A percentile compares a stretch with the other conserved stretches of the same genome.
Evolutionary conservation across 139 green algal genomes (phyloP).

Genomic region (Chlorella ohadii): DNA sequence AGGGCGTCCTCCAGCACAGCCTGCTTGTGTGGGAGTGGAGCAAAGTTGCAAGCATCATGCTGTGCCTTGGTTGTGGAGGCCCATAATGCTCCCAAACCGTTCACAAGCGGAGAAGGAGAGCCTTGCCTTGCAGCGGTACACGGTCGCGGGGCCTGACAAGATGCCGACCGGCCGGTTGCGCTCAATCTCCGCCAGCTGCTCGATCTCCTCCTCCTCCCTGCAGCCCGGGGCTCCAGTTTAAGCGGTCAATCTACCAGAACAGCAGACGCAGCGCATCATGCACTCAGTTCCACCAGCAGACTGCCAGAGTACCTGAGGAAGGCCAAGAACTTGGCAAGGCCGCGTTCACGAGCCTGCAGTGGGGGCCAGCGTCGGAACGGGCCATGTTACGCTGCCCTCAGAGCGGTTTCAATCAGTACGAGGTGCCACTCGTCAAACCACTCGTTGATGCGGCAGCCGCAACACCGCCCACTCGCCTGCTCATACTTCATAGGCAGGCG

Average conservation of each 20-base stretch:
- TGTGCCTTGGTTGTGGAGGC: too few species aligned
- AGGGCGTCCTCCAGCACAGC: conserved; percentile 20
- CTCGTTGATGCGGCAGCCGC: neutral
- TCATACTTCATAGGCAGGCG: conserved; percentile 12
- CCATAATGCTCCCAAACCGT: too few species aligned
- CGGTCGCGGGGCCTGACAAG: conserved; percentile 43
- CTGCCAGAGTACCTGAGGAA: conserved; percentile 66
- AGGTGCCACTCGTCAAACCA: too few species aligned
- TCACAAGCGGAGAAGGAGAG: too few species aligned
- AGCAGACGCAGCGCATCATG: neutral
- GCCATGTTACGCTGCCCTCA: too few species aligned
- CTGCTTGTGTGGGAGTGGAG: neutral
- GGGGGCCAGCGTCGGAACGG: too few species aligned
- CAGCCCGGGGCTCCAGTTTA: neutral
- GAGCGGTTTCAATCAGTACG: too few species aligned
- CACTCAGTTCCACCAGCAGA: neutral
- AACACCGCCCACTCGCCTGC: neutral
- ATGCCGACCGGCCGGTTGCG: conserved; percentile 84
- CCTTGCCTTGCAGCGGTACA: conserved; percentile 50
- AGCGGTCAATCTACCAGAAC: too few species aligned
- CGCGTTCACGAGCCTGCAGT: conserved; percentile 72
- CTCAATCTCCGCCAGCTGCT: conserved; percentile 87
- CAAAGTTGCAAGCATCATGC: too few species aligned
- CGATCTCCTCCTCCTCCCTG: conserved; percentile 85
- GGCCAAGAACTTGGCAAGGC: conserved; percentile 76